Evolutionary conservation across 805 yeast genomes (phyloP).

Genomic region (Candida sithepensis): DNA sequence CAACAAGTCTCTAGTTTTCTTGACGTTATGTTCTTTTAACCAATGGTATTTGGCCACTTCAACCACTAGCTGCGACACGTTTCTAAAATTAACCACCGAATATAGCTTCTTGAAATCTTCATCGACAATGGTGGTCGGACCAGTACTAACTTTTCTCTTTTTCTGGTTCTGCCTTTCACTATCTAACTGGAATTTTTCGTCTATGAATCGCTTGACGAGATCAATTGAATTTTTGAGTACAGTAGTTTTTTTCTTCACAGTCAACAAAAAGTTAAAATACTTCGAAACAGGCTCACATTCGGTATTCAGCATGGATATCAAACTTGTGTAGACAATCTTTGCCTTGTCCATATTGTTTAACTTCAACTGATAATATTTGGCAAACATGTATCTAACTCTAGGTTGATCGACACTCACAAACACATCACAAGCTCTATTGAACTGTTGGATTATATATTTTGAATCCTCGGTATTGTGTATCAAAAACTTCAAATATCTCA

Average conservation of each 20-base stretch:
- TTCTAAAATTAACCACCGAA: conserved; percentile 18
- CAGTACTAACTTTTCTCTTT: conserved; percentile 2
- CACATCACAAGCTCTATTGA: conserved; percentile 46
- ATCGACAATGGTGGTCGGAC: conserved; percentile 2
- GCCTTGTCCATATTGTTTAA: conserved; percentile 18
- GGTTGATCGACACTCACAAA: conserved; percentile 30
- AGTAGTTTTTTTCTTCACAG: conserved; percentile 6
- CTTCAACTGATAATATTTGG: conserved; percentile 22
- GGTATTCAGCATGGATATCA: conserved; percentile 12
- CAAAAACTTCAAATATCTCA: conserved; percentile 56
- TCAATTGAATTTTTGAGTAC: conserved; percentile 12
- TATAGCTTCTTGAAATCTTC: conserved; percentile 15
- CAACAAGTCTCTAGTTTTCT: conserved; percentile 24
- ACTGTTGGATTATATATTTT: conserved; percentile 35
- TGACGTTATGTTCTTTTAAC: conserved; percentile 19
- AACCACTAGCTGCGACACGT: conserved; percentile 26
- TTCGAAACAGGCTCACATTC: conserved; percentile 14
- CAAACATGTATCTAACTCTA: conserved; percentile 28
- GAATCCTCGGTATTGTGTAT: conserved; percentile 29
- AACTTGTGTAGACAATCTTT: conserved; percentile 15
- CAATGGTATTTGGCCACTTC: conserved; percentile 26
- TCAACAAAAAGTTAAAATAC: conserved; percentile 14
- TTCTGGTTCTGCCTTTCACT: conserved; percentile 4
- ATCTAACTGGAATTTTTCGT: conserved; percentile 4
- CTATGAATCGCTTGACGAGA: conserved; percentile 14